Evolutionary conservation across 441 rosid species (phyloP).

Genomic region (Theobroma grandiflorum): DNA sequence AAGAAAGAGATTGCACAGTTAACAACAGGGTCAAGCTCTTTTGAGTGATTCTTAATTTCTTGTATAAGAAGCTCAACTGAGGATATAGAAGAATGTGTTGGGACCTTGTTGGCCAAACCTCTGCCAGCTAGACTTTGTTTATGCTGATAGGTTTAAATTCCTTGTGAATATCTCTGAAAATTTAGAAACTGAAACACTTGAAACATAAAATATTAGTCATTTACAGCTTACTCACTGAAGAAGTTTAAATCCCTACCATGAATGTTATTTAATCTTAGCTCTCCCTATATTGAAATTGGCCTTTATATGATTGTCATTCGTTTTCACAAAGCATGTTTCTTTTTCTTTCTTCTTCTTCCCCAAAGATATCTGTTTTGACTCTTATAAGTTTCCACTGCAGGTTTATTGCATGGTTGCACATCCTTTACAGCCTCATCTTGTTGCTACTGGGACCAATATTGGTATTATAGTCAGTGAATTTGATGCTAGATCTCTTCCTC

Average conservation of each 20-base stretch:
- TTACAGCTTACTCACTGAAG: not conserved
- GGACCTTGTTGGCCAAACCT: slow-evolving; percentile 14
- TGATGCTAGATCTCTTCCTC: slow-evolving; percentile 93
- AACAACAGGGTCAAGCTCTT: slow-evolving; percentile 8
- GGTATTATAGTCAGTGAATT: slow-evolving; percentile 96
- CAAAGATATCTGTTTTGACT: slow-evolving; percentile 32
- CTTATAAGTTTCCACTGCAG: slow-evolving; percentile 53
- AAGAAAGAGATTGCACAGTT: slow-evolving; percentile 13
- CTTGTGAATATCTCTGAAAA: slow-evolving; percentile 3
- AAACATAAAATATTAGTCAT: slow-evolving; percentile 11
- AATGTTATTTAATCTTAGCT: not conserved
- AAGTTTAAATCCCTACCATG: not conserved
- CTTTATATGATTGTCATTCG: not conserved
- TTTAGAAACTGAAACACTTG: slow-evolving; percentile 5
- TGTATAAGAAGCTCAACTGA: slow-evolving; percentile 9
- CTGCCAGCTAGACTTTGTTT: slow-evolving; percentile 10
- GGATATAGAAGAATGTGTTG: slow-evolving; percentile 8
- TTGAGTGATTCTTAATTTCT: slow-evolving; percentile 14
- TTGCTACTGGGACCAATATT: slow-evolving; percentile 94
- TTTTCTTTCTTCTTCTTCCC: not conserved
- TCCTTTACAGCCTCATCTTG: slow-evolving; percentile 97
- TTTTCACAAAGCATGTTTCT: slow-evolving; percentile 13
- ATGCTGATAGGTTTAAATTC: not conserved
- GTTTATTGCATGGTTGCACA: slow-evolving; percentile 99
- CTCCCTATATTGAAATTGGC: slow-evolving; percentile 6